Evolutionary conservation across 164 flowering plant species (phyloP), one percentile per base, ranked within the genome.

Genomic region (Hamamelis virginiana): DNA sequence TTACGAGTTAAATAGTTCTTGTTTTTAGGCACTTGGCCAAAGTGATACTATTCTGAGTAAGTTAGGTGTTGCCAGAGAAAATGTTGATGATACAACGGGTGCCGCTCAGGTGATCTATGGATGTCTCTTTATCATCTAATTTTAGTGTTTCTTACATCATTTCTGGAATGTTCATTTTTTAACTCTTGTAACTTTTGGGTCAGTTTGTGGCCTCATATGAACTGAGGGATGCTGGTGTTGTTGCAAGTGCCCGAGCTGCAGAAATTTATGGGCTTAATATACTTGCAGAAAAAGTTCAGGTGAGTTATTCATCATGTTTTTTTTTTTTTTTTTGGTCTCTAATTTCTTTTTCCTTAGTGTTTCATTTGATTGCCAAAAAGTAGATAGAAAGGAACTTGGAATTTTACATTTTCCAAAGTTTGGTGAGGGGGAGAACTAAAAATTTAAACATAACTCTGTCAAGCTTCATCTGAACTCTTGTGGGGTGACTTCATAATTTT

Each of bases 231-330:
- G 73, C 86, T 48, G 94, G 86, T 45, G 89, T 78, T 16, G 69
- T 89, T 66, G 91, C 94, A 52, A 84, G 90, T 74, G 80, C n/a
- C n/a, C n/a, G n/a, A n/a, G n/a, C n/a, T 65, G 94, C n/a, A 59
- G 80, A 80, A 57, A 75, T 89, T 21, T 89, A 89, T 74, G 89
- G 91, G 59, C 84, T 89, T 45, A 76, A 85, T 55, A 62, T 87
- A 57, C 85, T 89, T 68, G 87, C 82, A 45, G 84, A 83, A 70
- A 73, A 68, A 62, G 76, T 87, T 48, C 88, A 88, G 83, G 92
- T 74, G 52, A 25, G 33, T 41, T 26, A 15, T 28, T 16, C 22
- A 22, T 27, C 10, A 58, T 46, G 18, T 64, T n/a, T n/a, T n/a
- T n/a, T n/a, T n/a, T n/a, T n/a, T n/a, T n/a, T 23, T 28, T 52